These are phyloP conservation scores for Podaxis pistillaris DNA, from an alignment of 768 basidiomycete species.

Conservation along the genomic window DNA sequence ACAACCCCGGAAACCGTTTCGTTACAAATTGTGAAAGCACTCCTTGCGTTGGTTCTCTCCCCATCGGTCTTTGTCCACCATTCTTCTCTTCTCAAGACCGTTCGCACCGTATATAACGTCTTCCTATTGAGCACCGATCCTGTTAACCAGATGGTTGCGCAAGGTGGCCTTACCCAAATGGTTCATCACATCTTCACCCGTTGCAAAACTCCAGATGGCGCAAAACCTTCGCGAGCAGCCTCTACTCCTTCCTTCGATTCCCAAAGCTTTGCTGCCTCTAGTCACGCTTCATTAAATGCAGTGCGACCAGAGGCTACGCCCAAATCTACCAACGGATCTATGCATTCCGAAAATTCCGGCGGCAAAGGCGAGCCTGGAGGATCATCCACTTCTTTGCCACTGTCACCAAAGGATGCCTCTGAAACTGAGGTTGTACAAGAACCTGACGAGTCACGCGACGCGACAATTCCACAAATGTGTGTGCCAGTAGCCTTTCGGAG, in stretches of 20 bases:
- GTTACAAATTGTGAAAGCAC: conserved; percentile 93
- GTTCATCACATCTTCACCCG: conserved; percentile 94
- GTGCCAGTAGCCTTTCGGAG: not conserved
- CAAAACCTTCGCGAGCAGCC: conserved; percentile 3
- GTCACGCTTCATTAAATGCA: not conserved
- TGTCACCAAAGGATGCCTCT: not conserved
- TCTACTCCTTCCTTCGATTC: not conserved
- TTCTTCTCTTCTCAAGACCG: conserved; percentile 91
- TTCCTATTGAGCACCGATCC: conserved; percentile 88
- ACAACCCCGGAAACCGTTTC: conserved; percentile 88
- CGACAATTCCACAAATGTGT: not conserved
- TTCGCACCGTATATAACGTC: conserved; percentile 97
- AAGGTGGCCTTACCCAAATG: conserved; percentile 97
- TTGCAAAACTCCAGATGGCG: conserved; percentile 44
- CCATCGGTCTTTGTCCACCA: conserved; percentile 89
- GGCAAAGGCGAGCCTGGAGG: not conserved
- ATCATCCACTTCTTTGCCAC: conserved; percentile 11
- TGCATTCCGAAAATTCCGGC: not conserved
- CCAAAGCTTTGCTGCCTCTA: conserved; percentile 4
- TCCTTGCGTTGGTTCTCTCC: conserved; percentile 87
- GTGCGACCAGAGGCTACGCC: not conserved
- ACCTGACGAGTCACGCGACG: not conserved
- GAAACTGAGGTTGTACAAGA: not conserved
- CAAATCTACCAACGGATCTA: not conserved
- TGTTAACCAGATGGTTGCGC: conserved; percentile 97